Percentiles rank a stretch among this genome's conserved stretches.
These are phyloP conservation scores for Trichosporon sp. DNA, from an alignment of 1,284 basidiomycete species.

Conservation along the genomic window DNA sequence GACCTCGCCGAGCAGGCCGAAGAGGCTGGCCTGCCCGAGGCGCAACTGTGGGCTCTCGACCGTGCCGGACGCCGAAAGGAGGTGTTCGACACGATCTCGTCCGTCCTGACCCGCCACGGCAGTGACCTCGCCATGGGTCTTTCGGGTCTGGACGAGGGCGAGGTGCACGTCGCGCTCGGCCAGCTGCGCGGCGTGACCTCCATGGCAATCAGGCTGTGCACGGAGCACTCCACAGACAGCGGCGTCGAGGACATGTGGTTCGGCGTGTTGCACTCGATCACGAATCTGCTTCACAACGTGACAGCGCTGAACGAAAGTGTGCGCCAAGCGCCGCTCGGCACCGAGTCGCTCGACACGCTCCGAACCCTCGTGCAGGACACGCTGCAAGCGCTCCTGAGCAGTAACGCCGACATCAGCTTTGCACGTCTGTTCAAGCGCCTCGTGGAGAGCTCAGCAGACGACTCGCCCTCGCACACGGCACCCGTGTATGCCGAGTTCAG, in stretches of 20 bases:
- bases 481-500: slow-evolving; percentile 87
- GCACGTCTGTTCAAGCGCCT: slow-evolving; percentile 88
- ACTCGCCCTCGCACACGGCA: slow-evolving; percentile 13
- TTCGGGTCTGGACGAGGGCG: slow-evolving; percentile 47
- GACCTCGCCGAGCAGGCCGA: slow-evolving; percentile 69
- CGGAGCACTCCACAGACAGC: slow-evolving; percentile 63
- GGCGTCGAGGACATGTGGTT: slow-evolving; percentile 88
- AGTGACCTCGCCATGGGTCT: slow-evolving; percentile 61
- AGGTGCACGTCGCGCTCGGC: slow-evolving; percentile 57
- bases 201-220: slow-evolving; percentile 68
- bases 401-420: slow-evolving; percentile 81
- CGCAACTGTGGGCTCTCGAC: slow-evolving; percentile 80
- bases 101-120: slow-evolving; percentile 65
- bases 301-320: slow-evolving; percentile 51
- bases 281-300: slow-evolving; percentile 73
- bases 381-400: slow-evolving; percentile 80
- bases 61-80: slow-evolving; percentile 65
- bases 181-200: slow-evolving; percentile 25
- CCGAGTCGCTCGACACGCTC: slow-evolving; percentile 60
- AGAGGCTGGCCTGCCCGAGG: slow-evolving; percentile 68
- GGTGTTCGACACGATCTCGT: slow-evolving; percentile 69
- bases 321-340: slow-evolving; percentile 28
- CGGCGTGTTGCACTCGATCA: slow-evolving; percentile 75
- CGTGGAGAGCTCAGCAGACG: slow-evolving; percentile 61
- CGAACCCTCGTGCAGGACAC: slow-evolving; percentile 80